phyloP scores from a whole-genome alignment of 2,329 filamentous ascomycete genomes.

The Aspergillus ochraceus region DNA sequence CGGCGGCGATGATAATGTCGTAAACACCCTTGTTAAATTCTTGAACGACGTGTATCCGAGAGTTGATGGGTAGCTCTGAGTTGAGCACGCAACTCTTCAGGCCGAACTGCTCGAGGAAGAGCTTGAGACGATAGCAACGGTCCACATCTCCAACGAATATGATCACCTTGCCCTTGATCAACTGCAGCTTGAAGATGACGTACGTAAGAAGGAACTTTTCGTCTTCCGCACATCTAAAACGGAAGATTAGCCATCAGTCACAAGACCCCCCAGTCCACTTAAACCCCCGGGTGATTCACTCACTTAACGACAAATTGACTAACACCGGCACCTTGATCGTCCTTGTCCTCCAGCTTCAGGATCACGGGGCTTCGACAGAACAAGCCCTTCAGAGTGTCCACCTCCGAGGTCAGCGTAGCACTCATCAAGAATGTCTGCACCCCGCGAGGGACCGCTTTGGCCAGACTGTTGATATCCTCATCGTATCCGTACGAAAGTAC shows the following conservation, averaged over 20 bases:
- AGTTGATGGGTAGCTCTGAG: slow-evolving; percentile 90
- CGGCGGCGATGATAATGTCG: slow-evolving; percentile 95
- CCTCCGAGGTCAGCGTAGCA: slow-evolving; percentile 84
- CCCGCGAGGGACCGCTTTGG: slow-evolving; percentile 75
- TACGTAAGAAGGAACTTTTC: slow-evolving; percentile 94
- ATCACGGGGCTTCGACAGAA: slow-evolving; percentile 81
- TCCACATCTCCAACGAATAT: slow-evolving; percentile 86
- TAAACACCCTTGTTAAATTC: slow-evolving; percentile 97
- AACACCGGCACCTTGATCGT: slow-evolving; percentile 73
- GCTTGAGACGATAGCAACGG: slow-evolving; percentile 84
- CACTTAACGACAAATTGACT: slow-evolving; percentile 85
- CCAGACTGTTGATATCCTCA: slow-evolving; percentile 79
- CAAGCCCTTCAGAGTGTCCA: slow-evolving; percentile 78
- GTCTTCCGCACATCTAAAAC: slow-evolving; percentile 76
- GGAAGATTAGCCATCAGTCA: slow-evolving; percentile 9
- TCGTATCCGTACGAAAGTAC: slow-evolving; percentile 93
- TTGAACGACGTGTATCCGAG: slow-evolving; percentile 88
- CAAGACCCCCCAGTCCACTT: slow-evolving; percentile 12
- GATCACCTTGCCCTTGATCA: slow-evolving; percentile 90
- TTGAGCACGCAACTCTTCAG: slow-evolving; percentile 93
- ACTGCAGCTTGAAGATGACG: slow-evolving; percentile 90
- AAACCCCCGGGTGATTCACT: slow-evolving; percentile 20
- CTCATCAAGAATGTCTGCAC: slow-evolving; percentile 93
- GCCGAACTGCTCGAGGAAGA: slow-evolving; percentile 96
- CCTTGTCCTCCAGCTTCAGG: slow-evolving; percentile 79